Percentiles rank a stretch among this genome's conserved stretches.
Evolutionary conservation across 768 basidiomycete species (phyloP).

Genomic region (Suillus plorans): DNA sequence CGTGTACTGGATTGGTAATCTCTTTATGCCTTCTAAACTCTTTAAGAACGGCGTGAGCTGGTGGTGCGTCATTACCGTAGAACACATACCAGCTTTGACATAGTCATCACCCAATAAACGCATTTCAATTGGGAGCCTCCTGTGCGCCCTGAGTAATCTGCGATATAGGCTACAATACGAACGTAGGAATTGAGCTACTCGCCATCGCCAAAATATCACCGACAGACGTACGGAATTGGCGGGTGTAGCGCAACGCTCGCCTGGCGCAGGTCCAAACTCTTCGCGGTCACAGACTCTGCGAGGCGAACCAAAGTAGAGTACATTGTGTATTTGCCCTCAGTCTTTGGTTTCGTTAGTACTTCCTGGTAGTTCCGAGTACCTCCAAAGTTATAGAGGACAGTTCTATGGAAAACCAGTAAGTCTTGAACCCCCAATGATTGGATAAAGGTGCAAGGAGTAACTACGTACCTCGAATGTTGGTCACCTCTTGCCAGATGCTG

Average conservation of each 20-base stretch:
- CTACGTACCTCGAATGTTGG: not conserved
- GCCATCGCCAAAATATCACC: not conserved
- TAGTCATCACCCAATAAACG: constrained; percentile 83
- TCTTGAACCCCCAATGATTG: not conserved
- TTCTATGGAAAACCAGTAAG: not conserved
- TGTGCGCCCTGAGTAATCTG: constrained; percentile 77
- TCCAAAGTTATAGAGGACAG: not conserved
- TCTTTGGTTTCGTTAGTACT: not conserved
- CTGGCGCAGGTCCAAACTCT: constrained; percentile 57
- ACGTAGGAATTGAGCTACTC: constrained; percentile 1
- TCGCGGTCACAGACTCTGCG: constrained; percentile 47
- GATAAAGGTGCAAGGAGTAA: not conserved
- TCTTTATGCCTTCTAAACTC: constrained; percentile 86
- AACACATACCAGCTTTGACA: constrained; percentile 65
- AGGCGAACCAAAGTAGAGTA: constrained; percentile 16
- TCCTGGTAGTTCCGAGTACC: not conserved
- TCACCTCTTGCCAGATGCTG: too few relatives aligned
- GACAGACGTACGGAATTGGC: constrained; percentile 69
- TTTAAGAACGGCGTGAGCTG: constrained; percentile 27
- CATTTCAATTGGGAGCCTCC: constrained; percentile 72
- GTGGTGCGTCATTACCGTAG: not conserved
- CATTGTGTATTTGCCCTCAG: not conserved
- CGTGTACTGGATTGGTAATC: constrained; percentile 81
- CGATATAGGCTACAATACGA: constrained; percentile 66
- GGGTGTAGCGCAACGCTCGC: constrained; percentile 72